Evolutionary conservation across 2,329 filamentous ascomycete genomes (phyloP).

Genomic region (Cordyceps militaris): DNA sequence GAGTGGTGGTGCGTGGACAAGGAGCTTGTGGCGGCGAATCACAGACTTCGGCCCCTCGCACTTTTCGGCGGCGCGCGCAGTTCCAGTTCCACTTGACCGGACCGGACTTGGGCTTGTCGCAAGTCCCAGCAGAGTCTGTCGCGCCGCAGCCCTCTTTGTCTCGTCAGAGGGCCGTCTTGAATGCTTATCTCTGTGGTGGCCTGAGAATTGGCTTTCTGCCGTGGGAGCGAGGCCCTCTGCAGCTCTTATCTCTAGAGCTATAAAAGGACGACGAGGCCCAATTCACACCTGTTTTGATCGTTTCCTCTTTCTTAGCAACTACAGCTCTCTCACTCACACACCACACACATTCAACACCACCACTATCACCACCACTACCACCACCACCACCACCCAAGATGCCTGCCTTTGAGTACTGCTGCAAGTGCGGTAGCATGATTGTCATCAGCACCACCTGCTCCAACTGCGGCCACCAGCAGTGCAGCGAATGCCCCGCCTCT

Average conservation of each 20-base stretch:
- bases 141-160: background rate
- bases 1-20: background rate
- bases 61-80: background rate
- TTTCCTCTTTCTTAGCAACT: background rate
- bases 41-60: constrained; percentile 6
- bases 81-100: background rate
- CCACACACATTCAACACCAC: background rate
- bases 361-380: constrained; percentile 11
- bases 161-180: background rate
- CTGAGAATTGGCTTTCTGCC: constrained; percentile 6
- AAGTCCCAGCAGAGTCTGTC: background rate
- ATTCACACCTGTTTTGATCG: background rate
- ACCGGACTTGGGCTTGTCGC: constrained; percentile 1
- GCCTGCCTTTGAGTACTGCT: constrained; percentile 46
- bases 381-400: constrained; percentile 23
- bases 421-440: constrained; percentile 48
- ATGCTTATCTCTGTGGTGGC: constrained; percentile 12
- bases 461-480: constrained; percentile 44
- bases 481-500: constrained; percentile 36
- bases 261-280: constrained; percentile 6
- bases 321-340: background rate
- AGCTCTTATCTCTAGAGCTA: background rate
- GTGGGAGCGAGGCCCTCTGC: background rate
- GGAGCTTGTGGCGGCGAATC: background rate
- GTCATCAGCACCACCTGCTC: constrained; percentile 50